phyloP scores from a whole-genome alignment of 139 green algal genomes.

The Closterium sp. region DNA sequence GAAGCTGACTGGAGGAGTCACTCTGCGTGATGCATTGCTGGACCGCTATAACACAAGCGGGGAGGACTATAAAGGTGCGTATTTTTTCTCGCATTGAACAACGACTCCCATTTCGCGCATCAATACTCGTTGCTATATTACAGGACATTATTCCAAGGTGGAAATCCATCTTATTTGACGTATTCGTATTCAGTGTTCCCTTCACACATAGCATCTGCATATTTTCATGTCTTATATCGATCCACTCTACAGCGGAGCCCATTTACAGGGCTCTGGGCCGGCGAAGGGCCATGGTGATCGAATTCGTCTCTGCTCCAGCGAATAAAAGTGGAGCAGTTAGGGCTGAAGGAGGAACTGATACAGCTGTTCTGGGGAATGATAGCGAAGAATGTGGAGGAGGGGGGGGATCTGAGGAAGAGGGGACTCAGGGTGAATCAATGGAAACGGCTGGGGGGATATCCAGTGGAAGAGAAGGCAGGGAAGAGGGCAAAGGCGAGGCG shows the following conservation, averaged over 20 bases:
- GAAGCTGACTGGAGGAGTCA: conserved; percentile 34
- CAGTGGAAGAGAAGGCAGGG: neutral
- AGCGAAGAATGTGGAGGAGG: neutral
- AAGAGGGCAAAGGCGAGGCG: neutral
- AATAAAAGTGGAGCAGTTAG: neutral
- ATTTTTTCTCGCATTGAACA: neutral
- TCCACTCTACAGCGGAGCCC: neutral
- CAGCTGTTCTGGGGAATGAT: neutral
- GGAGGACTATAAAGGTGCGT: neutral
- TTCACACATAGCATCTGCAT: neutral
- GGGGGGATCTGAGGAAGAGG: neutral
- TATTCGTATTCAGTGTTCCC: neutral
- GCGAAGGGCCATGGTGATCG: neutral
- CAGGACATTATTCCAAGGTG: neutral
- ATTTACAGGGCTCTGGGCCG: neutral
- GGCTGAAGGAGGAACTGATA: neutral
- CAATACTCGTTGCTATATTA: neutral
- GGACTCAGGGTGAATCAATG: neutral
- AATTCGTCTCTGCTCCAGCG: neutral
- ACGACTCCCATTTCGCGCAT: neutral
- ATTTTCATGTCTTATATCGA: neutral
- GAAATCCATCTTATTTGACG: neutral
- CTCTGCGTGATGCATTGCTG: conserved; percentile 35
- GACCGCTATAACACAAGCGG: conserved; percentile 15
- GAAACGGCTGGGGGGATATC: neutral